Evolutionary conservation across 345 rosid genomes (phyloP), one percentile per base, ranked within the genome.

Genomic region (Melastoma malabathricum): DNA sequence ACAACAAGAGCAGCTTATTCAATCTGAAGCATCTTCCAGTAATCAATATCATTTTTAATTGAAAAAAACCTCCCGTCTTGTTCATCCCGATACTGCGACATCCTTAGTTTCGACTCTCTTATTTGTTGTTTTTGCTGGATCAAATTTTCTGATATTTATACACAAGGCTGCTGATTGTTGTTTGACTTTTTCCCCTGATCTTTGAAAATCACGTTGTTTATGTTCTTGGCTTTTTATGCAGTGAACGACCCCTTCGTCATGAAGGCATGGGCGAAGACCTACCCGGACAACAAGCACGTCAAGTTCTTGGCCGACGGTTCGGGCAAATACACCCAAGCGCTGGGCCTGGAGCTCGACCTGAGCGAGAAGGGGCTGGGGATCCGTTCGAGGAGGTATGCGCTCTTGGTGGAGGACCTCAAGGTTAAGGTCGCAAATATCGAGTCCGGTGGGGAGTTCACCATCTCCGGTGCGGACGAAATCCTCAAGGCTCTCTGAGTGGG

Each of bases 191-290:
- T 31, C 38, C 38, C 5, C 12, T 34, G 41, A 34, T 34, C 41
- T 15, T 1, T 25, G n/a, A 51, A 15, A 12, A 1, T 9, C 23
- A 3, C 3, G 18, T 23, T 25, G 41, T 14, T 49, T 22, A 22
- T 22, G 25, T 22, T 31, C 47, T 15, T 2, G 41, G 41, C 20
- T 3, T 46, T 14, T 20, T 62, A 22, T 69, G 72, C 79, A 90
- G 98, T 90, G 55, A 92, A 92, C 43, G 98, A 92, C 51, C 86
- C 97, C 13, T 87, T 82, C 63, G 97, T 87, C 76, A 82, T 92
- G 97, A 87, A 87, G 69, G 96, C 93, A 2, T 92, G 98, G 98
- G 79, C 95, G 3, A 87, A 92, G 57, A 82, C 97, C 13, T 87
- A 55, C 78, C 93, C 97, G 0, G 95, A 82, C 67, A 92, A 92